Conservation (phyloP, 1,139 yeast species). For the Nematodospora anomalae region DNA sequence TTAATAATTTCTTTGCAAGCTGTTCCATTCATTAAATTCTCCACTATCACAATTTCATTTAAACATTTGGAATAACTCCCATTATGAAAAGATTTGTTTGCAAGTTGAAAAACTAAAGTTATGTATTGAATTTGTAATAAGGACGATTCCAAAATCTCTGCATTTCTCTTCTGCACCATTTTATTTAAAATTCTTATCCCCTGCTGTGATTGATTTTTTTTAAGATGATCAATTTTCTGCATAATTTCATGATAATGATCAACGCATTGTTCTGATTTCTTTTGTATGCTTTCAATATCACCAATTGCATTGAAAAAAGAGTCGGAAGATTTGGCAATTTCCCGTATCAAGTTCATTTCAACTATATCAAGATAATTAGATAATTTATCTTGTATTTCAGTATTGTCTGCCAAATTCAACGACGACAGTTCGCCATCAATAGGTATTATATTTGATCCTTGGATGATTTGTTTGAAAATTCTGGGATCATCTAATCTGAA, state of each 20-base stretch:
- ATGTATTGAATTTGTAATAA: slow-evolving; percentile 63
- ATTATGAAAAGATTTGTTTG: slow-evolving; percentile 47
- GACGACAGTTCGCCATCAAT: slow-evolving; percentile 8
- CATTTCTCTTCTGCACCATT: slow-evolving; percentile 56
- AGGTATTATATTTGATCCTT: slow-evolving; percentile 34
- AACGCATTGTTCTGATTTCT: slow-evolving; percentile 55
- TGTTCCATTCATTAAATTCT: slow-evolving; percentile 57
- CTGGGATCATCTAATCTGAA: slow-evolving; percentile 90
- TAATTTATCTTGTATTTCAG: slow-evolving; percentile 73
- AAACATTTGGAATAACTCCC: slow-evolving; percentile 45
- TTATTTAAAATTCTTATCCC: slow-evolving; percentile 56
- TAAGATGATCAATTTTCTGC: slow-evolving; percentile 41
- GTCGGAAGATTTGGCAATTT: slow-evolving; percentile 80
- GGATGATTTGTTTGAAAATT: slow-evolving; percentile 72
- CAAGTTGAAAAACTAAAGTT: slow-evolving; percentile 49
- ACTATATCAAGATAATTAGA: slow-evolving; percentile 83
- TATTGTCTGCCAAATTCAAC: slow-evolving; percentile 35
- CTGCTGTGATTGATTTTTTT: slow-evolving; percentile 48
- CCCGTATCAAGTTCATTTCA: slow-evolving; percentile 76
- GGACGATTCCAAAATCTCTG: slow-evolving; percentile 61
- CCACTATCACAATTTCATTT: slow-evolving; percentile 56
- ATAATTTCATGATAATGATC: slow-evolving; percentile 48
- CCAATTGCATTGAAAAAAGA: slow-evolving; percentile 83
- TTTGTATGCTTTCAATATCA: slow-evolving; percentile 65
- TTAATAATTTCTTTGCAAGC: slow-evolving; percentile 24